Conservation (phyloP, 371 early-diverging fungal species). For the Actinomortierella wolfii region DNA sequence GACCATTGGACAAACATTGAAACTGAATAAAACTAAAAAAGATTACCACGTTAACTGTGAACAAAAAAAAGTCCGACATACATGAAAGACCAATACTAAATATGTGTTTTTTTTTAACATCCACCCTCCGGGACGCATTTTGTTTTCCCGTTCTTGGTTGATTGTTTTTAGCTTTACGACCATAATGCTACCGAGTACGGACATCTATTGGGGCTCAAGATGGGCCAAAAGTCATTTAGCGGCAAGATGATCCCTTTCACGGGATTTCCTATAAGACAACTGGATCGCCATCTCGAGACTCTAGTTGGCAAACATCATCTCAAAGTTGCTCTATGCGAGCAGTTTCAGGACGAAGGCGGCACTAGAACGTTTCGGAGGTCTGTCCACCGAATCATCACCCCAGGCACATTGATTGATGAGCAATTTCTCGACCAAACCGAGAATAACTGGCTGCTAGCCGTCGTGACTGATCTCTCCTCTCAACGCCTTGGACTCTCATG, state of each 20-base stretch:
- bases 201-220: slow-evolving; percentile 69
- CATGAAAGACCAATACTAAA: background rate
- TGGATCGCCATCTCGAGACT: slow-evolving; percentile 79
- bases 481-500: slow-evolving; percentile 79
- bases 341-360: slow-evolving; percentile 55
- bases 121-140: slow-evolving; percentile 6
- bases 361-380: slow-evolving; percentile 60
- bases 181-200: slow-evolving; percentile 76
- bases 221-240: slow-evolving; percentile 58
- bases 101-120: slow-evolving; percentile 1
- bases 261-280: slow-evolving; percentile 74
- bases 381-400: slow-evolving; percentile 84
- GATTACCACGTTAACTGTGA: background rate
- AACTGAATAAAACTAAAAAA: background rate
- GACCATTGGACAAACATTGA: background rate
- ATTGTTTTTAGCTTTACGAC: slow-evolving; percentile 63
- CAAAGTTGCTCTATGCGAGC: slow-evolving; percentile 89
- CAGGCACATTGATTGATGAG: slow-evolving; percentile 86
- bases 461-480: slow-evolving; percentile 40
- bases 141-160: slow-evolving; percentile 1
- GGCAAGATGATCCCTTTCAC: slow-evolving; percentile 65
- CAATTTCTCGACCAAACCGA: slow-evolving; percentile 62
- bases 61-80: background rate
- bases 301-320: slow-evolving; percentile 71
- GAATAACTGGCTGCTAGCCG: slow-evolving; percentile 73